Conservation (phyloP, 2,329 filamentous ascomycete species). For the Tolypocladium pustulatum region DNA sequence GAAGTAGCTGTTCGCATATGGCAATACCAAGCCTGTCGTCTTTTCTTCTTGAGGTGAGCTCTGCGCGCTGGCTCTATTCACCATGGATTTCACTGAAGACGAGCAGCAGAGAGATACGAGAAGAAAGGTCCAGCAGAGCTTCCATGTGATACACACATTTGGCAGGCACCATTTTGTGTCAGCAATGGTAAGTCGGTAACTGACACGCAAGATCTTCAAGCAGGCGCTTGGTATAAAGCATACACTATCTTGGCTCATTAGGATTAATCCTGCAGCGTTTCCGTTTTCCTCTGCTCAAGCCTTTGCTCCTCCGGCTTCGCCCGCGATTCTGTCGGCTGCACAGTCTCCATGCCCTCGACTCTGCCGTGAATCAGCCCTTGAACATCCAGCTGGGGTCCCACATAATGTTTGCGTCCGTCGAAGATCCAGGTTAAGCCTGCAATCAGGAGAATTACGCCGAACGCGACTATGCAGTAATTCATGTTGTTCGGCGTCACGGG, state of each 20-base stretch:
- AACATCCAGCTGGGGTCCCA: constrained; percentile 20
- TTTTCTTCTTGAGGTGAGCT: not conserved
- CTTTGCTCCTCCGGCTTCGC: not conserved
- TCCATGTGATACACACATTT: too few species aligned
- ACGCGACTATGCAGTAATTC: constrained; percentile 46
- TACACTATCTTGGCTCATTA: not conserved
- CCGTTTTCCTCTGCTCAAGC: not conserved
- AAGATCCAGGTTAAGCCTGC: constrained; percentile 32
- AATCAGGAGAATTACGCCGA: constrained; percentile 35
- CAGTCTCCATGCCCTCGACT: constrained; percentile 3
- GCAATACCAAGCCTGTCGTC: not conserved
- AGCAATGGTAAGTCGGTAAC: not conserved
- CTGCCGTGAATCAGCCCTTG: constrained; percentile 1
- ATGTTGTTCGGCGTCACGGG: constrained; percentile 58
- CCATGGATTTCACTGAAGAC: not conserved
- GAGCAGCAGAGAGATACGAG: not conserved
- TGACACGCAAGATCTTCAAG: too few species aligned
- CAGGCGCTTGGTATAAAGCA: too few species aligned
- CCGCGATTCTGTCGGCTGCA: not conserved
- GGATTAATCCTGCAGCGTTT: not conserved
- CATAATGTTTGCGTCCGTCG: constrained; percentile 38
- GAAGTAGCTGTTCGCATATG: not conserved
- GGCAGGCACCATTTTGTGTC: too few species aligned
- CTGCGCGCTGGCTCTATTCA: too few species aligned
- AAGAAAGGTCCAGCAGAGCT: too few species aligned